Percentiles rank a stretch among this genome's conserved stretches.
These are phyloP conservation scores for carrot (Daucus carota) DNA, from an alignment of 129 eudicot genomes.

Conservation along the genomic window DNA sequence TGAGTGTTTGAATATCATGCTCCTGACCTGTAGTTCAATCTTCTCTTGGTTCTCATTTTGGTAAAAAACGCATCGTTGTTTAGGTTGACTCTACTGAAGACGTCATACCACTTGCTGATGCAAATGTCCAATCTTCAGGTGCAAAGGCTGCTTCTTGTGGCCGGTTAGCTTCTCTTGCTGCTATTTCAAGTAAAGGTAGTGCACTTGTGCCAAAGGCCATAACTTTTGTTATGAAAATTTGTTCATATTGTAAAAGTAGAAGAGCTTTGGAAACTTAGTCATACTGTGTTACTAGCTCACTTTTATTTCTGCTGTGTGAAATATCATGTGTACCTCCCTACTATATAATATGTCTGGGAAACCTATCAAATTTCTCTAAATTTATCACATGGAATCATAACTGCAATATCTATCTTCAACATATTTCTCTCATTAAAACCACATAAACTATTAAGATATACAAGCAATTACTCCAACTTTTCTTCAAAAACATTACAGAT, in stretches of 20 bases:
- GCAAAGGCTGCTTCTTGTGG: constrained; percentile 95
- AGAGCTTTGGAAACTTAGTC: not conserved
- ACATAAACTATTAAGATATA: not conserved
- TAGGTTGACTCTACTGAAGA: constrained; percentile 44
- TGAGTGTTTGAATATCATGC: not conserved
- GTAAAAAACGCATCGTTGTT: constrained; percentile 6
- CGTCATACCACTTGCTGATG: constrained; percentile 55
- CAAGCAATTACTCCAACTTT: not conserved
- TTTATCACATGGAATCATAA: not conserved
- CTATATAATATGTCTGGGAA: not conserved
- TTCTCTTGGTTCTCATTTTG: not conserved
- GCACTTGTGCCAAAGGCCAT: constrained; percentile 2
- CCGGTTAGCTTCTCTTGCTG: constrained; percentile 64
- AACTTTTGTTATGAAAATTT: not conserved
- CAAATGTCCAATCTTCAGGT: constrained; percentile 61
- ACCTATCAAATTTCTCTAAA: not conserved
- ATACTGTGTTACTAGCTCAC: not conserved
- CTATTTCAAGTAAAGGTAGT: constrained; percentile 67
- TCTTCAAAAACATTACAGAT: not conserved
- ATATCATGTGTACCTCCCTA: not conserved
- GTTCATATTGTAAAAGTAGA: not conserved
- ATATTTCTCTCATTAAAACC: not conserved
- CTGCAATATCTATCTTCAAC: not conserved
- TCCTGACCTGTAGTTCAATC: not conserved
- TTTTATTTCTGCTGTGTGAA: not conserved